phyloP scores from a whole-genome alignment of 805 yeast species.

The Pichia kluyveri region DNA sequence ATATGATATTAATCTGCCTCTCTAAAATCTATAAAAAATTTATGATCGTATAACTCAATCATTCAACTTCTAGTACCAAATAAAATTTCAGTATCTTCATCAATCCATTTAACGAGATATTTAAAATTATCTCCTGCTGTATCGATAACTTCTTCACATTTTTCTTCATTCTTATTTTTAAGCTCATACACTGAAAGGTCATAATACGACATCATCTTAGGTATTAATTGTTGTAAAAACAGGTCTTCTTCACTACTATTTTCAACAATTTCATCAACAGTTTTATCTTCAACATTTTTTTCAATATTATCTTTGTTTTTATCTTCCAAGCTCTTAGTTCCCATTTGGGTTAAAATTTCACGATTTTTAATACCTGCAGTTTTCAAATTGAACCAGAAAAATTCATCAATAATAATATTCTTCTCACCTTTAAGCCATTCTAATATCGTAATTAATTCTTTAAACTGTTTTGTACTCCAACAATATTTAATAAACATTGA shows the following conservation, averaged over 20 bases:
- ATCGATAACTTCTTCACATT: conserved; percentile 2
- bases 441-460: conserved; percentile 6
- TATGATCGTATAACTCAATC: neutral
- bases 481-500: conserved; percentile 11
- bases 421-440: conserved; percentile 10
- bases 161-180: neutral
- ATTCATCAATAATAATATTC: conserved; percentile 7
- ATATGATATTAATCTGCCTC: neutral
- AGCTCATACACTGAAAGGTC: conserved; percentile 9
- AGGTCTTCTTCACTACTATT: neutral
- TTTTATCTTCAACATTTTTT: neutral
- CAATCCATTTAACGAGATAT: conserved; percentile 14
- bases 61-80: conserved; percentile 1
- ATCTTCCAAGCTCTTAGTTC: too few relatives aligned
- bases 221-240: conserved; percentile 7
- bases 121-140: conserved; percentile 8
- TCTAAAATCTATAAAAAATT: neutral
- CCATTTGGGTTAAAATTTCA: neutral
- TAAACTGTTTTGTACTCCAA: conserved; percentile 5
- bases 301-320: too few relatives aligned
- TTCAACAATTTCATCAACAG: neutral
- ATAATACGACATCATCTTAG: conserved; percentile 11
- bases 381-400: conserved; percentile 4
- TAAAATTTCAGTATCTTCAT: conserved; percentile 7
- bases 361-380: conserved; percentile 1